Evolutionary conservation across 495 filamentous ascomycete genomes (phyloP).

Genomic region (Hypoxylon crocopeplum): DNA sequence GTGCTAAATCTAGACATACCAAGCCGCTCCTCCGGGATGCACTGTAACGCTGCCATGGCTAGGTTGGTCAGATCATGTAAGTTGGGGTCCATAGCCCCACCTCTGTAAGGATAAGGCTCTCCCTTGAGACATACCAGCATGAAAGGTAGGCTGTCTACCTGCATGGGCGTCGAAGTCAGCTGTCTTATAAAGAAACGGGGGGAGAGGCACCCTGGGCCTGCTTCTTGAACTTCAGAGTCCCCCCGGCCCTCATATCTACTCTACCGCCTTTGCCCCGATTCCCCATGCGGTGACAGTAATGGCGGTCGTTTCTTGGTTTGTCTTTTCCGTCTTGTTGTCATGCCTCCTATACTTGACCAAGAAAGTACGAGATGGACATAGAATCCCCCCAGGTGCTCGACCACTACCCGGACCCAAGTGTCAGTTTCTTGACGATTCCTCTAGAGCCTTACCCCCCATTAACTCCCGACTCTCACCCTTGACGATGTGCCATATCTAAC

Average conservation of each 20-base stretch:
- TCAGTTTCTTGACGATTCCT: slow-evolving; percentile 24
- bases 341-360: slow-evolving; percentile 27
- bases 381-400: slow-evolving; percentile 32
- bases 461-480: not conserved
- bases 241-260: slow-evolving; percentile 1
- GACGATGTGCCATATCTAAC: not conserved
- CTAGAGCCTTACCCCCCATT: not conserved
- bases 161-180: slow-evolving; percentile 6
- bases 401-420: slow-evolving; percentile 43
- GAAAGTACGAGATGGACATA: slow-evolving; percentile 8
- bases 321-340: slow-evolving; percentile 16
- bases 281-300: slow-evolving; percentile 12
- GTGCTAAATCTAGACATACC: slow-evolving; percentile 21
- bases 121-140: slow-evolving; percentile 3
- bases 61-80: slow-evolving; percentile 16
- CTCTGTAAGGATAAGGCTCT: slow-evolving; percentile 3
- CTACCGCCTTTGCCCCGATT: not conserved
- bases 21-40: slow-evolving; percentile 22
- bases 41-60: slow-evolving; percentile 2
- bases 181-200: slow-evolving; percentile 16
- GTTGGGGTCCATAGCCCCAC: slow-evolving; percentile 11
- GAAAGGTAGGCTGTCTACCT: slow-evolving; percentile 1
- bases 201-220: slow-evolving; percentile 2
- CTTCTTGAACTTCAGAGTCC: slow-evolving; percentile 8
- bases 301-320: slow-evolving; percentile 23